Evolutionary conservation across 1,139 yeast genomes (phyloP).

Genomic region (Sugiyamaella sp.): DNA sequence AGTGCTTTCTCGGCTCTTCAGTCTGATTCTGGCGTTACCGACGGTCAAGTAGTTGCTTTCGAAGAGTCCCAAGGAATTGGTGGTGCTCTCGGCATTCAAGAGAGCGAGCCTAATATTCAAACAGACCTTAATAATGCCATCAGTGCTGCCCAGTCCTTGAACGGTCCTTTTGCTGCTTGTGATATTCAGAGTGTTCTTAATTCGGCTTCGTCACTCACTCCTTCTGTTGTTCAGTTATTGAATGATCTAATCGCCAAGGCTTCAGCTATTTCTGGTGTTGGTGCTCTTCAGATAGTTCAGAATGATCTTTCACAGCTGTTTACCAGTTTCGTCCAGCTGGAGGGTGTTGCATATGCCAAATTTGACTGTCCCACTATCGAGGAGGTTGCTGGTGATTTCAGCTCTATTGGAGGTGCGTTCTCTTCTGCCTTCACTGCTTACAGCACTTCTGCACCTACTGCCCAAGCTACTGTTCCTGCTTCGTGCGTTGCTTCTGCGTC

Average conservation of each 20-base stretch:
- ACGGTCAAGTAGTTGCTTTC: neutral
- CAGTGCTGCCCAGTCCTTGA: neutral
- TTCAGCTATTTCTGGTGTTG: conserved; percentile 24
- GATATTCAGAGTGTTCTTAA: conserved; percentile 15
- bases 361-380: neutral
- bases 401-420: conserved; percentile 24
- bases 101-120: conserved; percentile 10
- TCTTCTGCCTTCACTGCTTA: conserved; percentile 12
- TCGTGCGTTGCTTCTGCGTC: conserved; percentile 2
- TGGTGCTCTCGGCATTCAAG: conserved; percentile 27
- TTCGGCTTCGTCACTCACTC: conserved; percentile 14
- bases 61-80: conserved; percentile 20
- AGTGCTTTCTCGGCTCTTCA: conserved; percentile 5
- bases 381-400: conserved; percentile 17
- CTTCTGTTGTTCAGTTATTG: conserved; percentile 21
- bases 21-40: conserved; percentile 4
- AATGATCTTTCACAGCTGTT: conserved; percentile 22
- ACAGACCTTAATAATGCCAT: conserved; percentile 1
- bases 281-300: conserved; percentile 24
- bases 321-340: conserved; percentile 18
- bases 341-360: conserved; percentile 19
- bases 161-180: conserved; percentile 4
- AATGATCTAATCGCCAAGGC: conserved; percentile 23
- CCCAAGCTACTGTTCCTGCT: conserved; percentile 18
- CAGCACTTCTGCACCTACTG: conserved; percentile 16